Conservation (phyloP, 768 basidiomycete species). For the Lentinula raphanica region DNA sequence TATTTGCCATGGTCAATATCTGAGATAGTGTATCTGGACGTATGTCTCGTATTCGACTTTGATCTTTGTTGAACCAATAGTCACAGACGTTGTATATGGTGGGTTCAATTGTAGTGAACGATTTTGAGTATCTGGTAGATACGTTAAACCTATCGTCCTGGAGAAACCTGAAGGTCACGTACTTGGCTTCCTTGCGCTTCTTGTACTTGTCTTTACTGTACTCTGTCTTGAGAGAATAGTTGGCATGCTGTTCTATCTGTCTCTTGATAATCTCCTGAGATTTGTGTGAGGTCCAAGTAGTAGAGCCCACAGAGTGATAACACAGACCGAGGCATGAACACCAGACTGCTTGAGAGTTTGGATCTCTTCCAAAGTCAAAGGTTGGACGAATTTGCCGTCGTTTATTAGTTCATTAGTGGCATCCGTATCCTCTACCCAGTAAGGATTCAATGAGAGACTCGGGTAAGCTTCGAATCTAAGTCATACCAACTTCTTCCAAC, state of each 20-base stretch:
- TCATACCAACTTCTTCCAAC: constrained; percentile 77
- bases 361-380: constrained; percentile 80
- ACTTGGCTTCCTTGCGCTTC: constrained; percentile 97
- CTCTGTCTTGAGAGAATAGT: constrained; percentile 92
- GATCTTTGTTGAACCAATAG: constrained; percentile 85
- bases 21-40: constrained; percentile 88
- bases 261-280: constrained; percentile 87
- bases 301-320: constrained; percentile 6
- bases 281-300: background rate
- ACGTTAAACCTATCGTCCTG: background rate
- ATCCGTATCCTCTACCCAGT: constrained; percentile 79
- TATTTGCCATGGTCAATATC: constrained; percentile 76
- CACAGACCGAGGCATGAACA: constrained; percentile 65
- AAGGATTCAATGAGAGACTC: constrained; percentile 4
- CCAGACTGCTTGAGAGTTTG: constrained; percentile 78
- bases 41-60: constrained; percentile 74
- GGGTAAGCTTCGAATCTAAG: constrained; percentile 1
- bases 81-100: constrained; percentile 83
- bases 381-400: constrained; percentile 79
- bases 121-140: constrained; percentile 69
- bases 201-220: constrained; percentile 99
- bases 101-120: constrained; percentile 83
- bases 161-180: constrained; percentile 19
- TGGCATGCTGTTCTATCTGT: constrained; percentile 90
- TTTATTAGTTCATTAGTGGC: constrained; percentile 96